phyloP scores from a whole-genome alignment of 2,329 filamentous ascomycete genomes.

The Conoideocrella luteorostrata region DNA sequence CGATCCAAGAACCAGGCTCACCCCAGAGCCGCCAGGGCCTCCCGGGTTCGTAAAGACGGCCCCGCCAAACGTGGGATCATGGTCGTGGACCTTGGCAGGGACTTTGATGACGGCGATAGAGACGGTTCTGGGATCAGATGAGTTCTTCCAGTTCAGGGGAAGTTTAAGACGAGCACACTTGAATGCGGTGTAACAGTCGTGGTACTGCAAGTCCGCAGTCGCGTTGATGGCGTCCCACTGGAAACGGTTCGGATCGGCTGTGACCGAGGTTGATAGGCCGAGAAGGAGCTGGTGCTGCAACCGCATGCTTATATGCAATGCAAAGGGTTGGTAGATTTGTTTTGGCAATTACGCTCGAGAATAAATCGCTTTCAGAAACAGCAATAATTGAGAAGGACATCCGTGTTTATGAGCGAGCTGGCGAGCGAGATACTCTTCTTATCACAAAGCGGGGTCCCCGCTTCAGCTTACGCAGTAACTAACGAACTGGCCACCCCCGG shows the following conservation, averaged over 20 bases:
- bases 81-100: constrained; percentile 30
- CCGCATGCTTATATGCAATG: neutral
- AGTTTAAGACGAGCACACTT: constrained; percentile 36
- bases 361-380: no score
- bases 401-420: no score
- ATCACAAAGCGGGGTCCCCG: no score
- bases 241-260: constrained; percentile 18
- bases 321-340: no score
- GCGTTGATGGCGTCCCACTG: constrained; percentile 31
- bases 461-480: no score
- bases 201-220: constrained; percentile 28
- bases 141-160: constrained; percentile 36
- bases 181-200: constrained; percentile 31
- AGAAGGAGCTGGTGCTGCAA: neutral
- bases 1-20: constrained; percentile 18
- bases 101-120: constrained; percentile 35
- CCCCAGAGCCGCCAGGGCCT: constrained; percentile 37
- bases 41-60: constrained; percentile 39
- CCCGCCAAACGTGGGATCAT: constrained; percentile 34
- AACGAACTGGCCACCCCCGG: no score
- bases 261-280: neutral
- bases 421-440: no score
- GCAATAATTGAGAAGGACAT: no score
- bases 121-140: constrained; percentile 21
- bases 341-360: no score